Evolutionary conservation across 768 basidiomycete genomes (phyloP), one percentile per base, ranked within the genome.

Genomic region (Suillus brevipes): DNA sequence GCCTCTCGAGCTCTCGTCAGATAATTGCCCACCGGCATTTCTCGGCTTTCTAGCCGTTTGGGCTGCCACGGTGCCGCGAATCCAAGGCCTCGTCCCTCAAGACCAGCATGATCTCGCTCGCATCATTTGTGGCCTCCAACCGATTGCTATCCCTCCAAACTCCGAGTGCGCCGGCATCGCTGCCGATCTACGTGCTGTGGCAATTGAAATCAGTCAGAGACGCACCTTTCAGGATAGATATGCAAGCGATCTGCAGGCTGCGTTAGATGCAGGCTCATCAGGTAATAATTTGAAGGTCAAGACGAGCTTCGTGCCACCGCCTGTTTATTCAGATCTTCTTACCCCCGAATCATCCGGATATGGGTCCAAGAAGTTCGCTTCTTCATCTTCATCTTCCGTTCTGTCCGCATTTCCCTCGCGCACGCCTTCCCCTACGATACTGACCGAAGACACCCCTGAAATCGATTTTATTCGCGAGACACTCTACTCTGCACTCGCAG

Each of bases 391-490:
- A 0, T 64, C 70, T 4, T 71, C 72, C 4, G 58, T 59, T 28
- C 25, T 20, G 25, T 59, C 58, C 10, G 81, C 78, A 0, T 78
- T 82, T 6, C 73, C 61, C 8, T 20, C 85, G 38, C 77, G 85
- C 31, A 69, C 81, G 0, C 79, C 81, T 18, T 78, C 83, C 25
- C 85, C 90, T 0, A 84, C 85, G 5, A 75, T 87, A 49, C 74
- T 77, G 50, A 69, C 73, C 20, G 67, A 69, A 14, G 49, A 72
- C 38, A 75, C 78, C 52, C 83, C 84, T 0, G 88, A 87, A 0
- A 89, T 95, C 67, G 85, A 88, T 64, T 81, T 90, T 71, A 94
- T 95, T 65, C 89, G 94, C 34, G 92, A 95, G 75, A 94, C 93
- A 0, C 83, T 95, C 20, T 95, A 94, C 74, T 91, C 93, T 0